Evolutionary conservation across 2,329 filamentous ascomycete genomes (phyloP), one percentile per base, ranked within the genome.

Genomic region (Gnomoniopsis smithogilvyi): DNA sequence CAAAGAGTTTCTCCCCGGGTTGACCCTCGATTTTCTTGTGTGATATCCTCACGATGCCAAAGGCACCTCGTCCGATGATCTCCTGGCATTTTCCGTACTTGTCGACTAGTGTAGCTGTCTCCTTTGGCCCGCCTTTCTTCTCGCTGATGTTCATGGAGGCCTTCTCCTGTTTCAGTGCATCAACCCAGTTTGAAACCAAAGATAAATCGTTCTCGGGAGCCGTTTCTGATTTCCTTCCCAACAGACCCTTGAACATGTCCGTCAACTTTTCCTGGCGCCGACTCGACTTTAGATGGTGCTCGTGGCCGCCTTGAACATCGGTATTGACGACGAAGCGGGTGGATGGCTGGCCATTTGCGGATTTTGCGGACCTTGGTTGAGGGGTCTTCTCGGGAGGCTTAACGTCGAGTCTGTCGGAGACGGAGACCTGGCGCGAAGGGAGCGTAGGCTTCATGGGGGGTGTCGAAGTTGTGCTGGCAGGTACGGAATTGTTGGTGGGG

Each of bases 31-130:
- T 83, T 62, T 92, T 89, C 77, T 99, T 99, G 83, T 98, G 95
- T 17, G 94, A 96, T 73, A 98, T 96, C 62, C 95, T 87, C 64
- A 99, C 95, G 64, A 99, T 96, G 59, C 95, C 95, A 73, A 99
- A 99, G 46, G 95, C 95, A 62, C 95, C 95, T 41, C 94, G 91
- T 21, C 95, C 95, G 24, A 99, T 92, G 36, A 99, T 87, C 73
- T 99, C 95, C 71, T 98, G 94, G 71, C 95, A 98, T 76, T 98
- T 98, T 67, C 95, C 95, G 72, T 99, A 99, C 73, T 98, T 98
- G 70, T 98, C 92, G 1, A 95, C 91, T 51, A 99, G 79, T 0
- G 92, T 92, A 21, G 86, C 86, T 17, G 90, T 88, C 19, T 88
- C 82, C 68, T 89, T 90, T 7, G 89, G 84, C 0, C 89, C 89